Evolutionary conservation across 306 rosid species (phyloP), one percentile per base, ranked within the genome.

Genomic region (Dryas drummondii): DNA sequence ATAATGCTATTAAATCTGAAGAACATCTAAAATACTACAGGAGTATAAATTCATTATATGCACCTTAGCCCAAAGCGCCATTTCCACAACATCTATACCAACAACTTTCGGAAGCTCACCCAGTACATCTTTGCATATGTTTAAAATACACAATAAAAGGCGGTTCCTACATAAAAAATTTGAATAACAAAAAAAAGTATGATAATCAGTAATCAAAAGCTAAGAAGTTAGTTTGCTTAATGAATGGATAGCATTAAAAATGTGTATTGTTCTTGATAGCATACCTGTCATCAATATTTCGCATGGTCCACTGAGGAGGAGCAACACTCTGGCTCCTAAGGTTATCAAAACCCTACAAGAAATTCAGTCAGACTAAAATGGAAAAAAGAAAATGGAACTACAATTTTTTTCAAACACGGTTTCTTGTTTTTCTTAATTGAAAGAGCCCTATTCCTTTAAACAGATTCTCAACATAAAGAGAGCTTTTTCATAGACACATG

Each of bases 51-150:
- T 72, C 81, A 76, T 82, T 68, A 76, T 58, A 72, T 46, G 77
- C 74, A 94, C 99, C 99, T 94, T 94, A 58, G 97, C 99, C 99
- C 99, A 92, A 71, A 94, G 96, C 83, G 99, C 99, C 99, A 94
- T 90, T 90, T 94, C 99, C 79, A 94, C 99, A 37, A 94, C 92
- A 89, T 94, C 99, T 60, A 94, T 80, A 66, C 97, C 97, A 82
- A 92, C 93, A 81, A 94, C 93, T 87, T 94, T 94, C 54, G 99
- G 99, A 77, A 92, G 86, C 78, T 91, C 97, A 66, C 87, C 96
- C 69, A 92, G 10, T 59, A 81, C 81, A 80, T 92, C 99, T 83
- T 90, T 92, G 91, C 96, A 92, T 66, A 86, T 84, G 82, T 90
- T 94, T 69, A 94, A 84, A 78, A 92, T 81, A 78, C 83, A 81